phyloP scores from a whole-genome alignment of 2,329 filamentous ascomycete genomes.

The Microcera coccophila region DNA sequence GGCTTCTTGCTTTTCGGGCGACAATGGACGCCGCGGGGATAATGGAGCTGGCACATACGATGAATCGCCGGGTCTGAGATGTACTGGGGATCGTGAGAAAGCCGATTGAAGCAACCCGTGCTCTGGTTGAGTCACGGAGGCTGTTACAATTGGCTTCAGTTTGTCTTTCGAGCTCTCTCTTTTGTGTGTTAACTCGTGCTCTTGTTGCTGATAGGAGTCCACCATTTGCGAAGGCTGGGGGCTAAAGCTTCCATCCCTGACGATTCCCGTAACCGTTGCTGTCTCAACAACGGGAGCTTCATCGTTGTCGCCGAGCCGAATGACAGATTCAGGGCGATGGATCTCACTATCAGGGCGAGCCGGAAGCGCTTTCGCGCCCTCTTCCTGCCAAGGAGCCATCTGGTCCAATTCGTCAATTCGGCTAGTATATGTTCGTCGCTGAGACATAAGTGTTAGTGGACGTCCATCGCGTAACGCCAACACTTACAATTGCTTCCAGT shows the following conservation, averaged over 20 bases:
- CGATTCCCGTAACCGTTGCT: slow-evolving; percentile 49
- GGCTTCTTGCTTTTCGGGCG: slow-evolving; percentile 32
- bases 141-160: slow-evolving; percentile 22
- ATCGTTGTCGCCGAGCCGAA: slow-evolving; percentile 36
- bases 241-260: slow-evolving; percentile 19
- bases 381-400: slow-evolving; percentile 54
- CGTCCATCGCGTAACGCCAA: not conserved
- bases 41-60: slow-evolving; percentile 68
- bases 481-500: slow-evolving; percentile 79
- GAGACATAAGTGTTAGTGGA: slow-evolving; percentile 11
- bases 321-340: slow-evolving; percentile 20
- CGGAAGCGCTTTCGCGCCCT: slow-evolving; percentile 72
- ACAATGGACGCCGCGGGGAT: slow-evolving; percentile 58
- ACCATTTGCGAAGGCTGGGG: slow-evolving; percentile 17
- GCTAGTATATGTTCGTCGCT: slow-evolving; percentile 86
- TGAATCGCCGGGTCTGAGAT: slow-evolving; percentile 43
- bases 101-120: slow-evolving; percentile 46
- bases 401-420: slow-evolving; percentile 83
- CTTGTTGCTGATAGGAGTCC: slow-evolving; percentile 23
- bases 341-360: slow-evolving; percentile 57
- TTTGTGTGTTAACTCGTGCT: slow-evolving; percentile 14
- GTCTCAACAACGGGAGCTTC: slow-evolving; percentile 49
- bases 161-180: slow-evolving; percentile 23
- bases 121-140: slow-evolving; percentile 19
- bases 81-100: slow-evolving; percentile 48